These are phyloP conservation scores for Penicillium sp. DNA, from an alignment of 2,329 filamentous ascomycete genomes.

Conservation along the genomic window DNA sequence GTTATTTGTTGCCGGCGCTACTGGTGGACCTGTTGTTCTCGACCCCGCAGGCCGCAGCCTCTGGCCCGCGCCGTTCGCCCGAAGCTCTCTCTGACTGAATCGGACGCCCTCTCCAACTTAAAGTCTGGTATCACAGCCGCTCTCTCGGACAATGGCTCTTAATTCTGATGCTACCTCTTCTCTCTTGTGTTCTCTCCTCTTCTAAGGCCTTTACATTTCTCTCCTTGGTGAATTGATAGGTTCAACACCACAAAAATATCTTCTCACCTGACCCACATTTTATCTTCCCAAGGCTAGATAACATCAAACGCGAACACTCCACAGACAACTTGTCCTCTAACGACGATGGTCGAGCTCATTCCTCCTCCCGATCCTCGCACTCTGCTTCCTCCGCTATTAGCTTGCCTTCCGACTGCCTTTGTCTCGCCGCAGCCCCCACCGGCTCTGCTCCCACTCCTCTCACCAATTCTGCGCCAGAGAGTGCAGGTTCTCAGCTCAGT, in stretches of 20 bases:
- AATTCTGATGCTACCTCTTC: neutral
- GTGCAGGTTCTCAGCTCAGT: constrained; percentile 60
- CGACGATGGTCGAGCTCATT: constrained; percentile 59
- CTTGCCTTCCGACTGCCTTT: constrained; percentile 66
- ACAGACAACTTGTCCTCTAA: neutral
- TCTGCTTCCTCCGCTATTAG: constrained; percentile 66
- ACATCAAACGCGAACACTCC: neutral
- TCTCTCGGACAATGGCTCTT: neutral
- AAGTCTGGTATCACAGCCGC: constrained; percentile 2
- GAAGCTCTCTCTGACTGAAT: constrained; percentile 14
- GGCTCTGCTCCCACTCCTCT: constrained; percentile 64
- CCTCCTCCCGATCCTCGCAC: constrained; percentile 60
- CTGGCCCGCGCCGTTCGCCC: constrained; percentile 21
- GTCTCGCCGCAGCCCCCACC: constrained; percentile 64
- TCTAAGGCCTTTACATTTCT: neutral
- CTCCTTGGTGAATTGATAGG: neutral
- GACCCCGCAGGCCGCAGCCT: constrained; percentile 22
- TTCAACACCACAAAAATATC: neutral
- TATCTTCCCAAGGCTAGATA: neutral
- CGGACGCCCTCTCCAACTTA: neutral
- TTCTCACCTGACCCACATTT: neutral
- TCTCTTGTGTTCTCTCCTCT: neutral
- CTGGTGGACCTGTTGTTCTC: constrained; percentile 7
- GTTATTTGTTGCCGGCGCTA: neutral
- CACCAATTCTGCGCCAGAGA: constrained; percentile 67